These are phyloP conservation scores for Tolypocladium ophioglossoides DNA, from an alignment of 2,329 filamentous ascomycete species.

Conservation along the genomic window DNA sequence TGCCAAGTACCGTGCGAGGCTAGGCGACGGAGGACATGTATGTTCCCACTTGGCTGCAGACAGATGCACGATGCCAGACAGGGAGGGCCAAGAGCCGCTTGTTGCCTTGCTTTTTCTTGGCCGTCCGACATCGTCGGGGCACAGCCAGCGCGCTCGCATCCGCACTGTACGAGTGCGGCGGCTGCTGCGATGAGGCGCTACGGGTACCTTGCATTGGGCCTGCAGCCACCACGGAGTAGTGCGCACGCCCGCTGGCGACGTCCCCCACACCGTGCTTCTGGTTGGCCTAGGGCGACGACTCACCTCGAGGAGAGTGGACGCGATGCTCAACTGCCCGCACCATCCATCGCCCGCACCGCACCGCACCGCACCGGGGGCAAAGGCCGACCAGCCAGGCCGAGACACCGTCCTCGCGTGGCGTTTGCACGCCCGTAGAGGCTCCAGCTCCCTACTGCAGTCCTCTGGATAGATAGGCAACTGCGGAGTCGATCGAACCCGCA, in stretches of 20 bases:
- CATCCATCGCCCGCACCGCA: neutral
- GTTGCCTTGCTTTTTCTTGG: neutral
- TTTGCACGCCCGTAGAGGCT: neutral
- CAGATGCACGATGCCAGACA: neutral
- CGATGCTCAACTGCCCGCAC: neutral
- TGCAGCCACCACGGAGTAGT: neutral
- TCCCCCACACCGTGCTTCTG: neutral
- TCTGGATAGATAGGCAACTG: neutral
- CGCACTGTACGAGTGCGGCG: neutral
- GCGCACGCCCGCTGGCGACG: neutral
- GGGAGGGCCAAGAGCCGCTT: neutral
- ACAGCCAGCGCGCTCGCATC: neutral
- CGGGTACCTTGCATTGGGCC: neutral
- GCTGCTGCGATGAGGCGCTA: neutral
- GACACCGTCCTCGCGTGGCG: neutral
- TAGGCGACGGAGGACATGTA: neutral
- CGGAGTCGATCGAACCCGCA: neutral
- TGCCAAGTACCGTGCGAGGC: slow-evolving; percentile 1
- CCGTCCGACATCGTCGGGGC: neutral
- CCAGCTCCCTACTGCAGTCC: no score
- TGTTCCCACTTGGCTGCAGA: neutral
- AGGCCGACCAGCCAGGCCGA: neutral
- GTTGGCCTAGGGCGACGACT: neutral
- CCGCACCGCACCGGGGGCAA: neutral
- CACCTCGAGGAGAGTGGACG: no score